Conservation (phyloP, 129 eudicot genomes). For the Chrysanthemum makinoi region DNA sequence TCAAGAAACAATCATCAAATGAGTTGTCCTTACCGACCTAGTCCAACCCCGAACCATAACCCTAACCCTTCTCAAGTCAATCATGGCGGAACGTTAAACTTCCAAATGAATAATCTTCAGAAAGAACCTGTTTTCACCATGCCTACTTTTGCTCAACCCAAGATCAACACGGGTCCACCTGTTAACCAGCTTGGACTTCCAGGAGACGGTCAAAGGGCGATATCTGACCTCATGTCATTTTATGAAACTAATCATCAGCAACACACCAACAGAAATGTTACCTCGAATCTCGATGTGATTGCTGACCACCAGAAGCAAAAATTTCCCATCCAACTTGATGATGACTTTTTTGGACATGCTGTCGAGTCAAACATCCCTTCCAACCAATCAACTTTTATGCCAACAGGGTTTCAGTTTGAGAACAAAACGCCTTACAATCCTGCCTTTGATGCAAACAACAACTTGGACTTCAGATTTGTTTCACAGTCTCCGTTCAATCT, state of each 20-base stretch:
- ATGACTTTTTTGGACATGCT: conserved; percentile 45
- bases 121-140: conserved; percentile 34
- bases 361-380: conserved; percentile 33
- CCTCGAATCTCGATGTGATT: conserved; percentile 29
- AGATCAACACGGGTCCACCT: conserved; percentile 34
- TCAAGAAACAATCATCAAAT: conserved; percentile 62
- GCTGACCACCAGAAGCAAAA: conserved; percentile 46
- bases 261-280: conserved; percentile 32
- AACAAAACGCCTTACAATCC: conserved; percentile 43
- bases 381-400: conserved; percentile 32
- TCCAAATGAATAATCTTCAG: conserved; percentile 25
- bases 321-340: conserved; percentile 44
- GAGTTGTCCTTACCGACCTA: conserved; percentile 50
- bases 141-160: conserved; percentile 37
- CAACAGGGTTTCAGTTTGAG: conserved; percentile 43
- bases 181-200: conserved; percentile 57
- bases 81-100: conserved; percentile 34
- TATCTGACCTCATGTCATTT: conserved; percentile 59
- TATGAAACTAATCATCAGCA: conserved; percentile 55
- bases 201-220: conserved; percentile 62
- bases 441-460: conserved; percentile 37
- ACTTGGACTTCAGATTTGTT: conserved; percentile 51
- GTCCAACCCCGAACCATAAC: conserved; percentile 33
- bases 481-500: conserved; percentile 52
- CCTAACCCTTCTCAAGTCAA: conserved; percentile 16